Conservation (phyloP, 352 stramenopile species). For the Phytophthora colocasiae region DNA sequence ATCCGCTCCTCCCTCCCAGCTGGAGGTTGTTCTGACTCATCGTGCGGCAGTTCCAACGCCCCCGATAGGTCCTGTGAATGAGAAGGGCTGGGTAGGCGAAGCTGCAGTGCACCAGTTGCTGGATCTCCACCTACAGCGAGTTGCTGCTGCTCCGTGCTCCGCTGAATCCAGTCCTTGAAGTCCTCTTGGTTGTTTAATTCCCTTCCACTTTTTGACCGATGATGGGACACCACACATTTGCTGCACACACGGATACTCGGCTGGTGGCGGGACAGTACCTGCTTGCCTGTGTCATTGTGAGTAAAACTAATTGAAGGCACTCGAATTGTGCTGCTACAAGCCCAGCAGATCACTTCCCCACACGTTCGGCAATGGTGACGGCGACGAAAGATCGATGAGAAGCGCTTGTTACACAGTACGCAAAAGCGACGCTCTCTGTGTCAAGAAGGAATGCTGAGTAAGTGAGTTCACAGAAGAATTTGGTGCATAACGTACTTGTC, state of each 20-base stretch:
- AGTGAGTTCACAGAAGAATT: slow-evolving; percentile 6
- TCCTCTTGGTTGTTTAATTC: slow-evolving; percentile 83
- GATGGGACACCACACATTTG: slow-evolving; percentile 81
- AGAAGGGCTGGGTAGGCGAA: slow-evolving; percentile 58
- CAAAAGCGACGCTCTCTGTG: slow-evolving; percentile 79
- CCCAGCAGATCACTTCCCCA: slow-evolving; percentile 89
- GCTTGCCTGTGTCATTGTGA: slow-evolving; percentile 82
- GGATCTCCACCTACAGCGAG: slow-evolving; percentile 31
- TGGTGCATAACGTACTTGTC: slow-evolving; percentile 63
- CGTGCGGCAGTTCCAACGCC: slow-evolving; percentile 35
- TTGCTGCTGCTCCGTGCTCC: slow-evolving; percentile 61
- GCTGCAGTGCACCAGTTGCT: slow-evolving; percentile 36
- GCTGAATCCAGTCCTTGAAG: slow-evolving; percentile 83
- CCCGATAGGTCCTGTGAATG: slow-evolving; percentile 76
- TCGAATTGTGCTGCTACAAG: slow-evolving; percentile 86
- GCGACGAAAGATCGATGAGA: slow-evolving; percentile 85
- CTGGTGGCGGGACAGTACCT: slow-evolving; percentile 80
- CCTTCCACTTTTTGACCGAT: slow-evolving; percentile 74
- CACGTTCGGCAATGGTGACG: slow-evolving; percentile 91
- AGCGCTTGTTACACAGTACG: slow-evolving; percentile 81
- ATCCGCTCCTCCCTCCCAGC: slow-evolving; percentile 42
- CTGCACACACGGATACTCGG: slow-evolving; percentile 87
- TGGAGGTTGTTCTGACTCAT: slow-evolving; percentile 29
- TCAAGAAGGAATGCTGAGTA: slow-evolving; percentile 29
- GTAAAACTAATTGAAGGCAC: slow-evolving; percentile 88